phyloP scores from a whole-genome alignment of 139 green algal genomes.

The Coelastrella sp. region DNA sequence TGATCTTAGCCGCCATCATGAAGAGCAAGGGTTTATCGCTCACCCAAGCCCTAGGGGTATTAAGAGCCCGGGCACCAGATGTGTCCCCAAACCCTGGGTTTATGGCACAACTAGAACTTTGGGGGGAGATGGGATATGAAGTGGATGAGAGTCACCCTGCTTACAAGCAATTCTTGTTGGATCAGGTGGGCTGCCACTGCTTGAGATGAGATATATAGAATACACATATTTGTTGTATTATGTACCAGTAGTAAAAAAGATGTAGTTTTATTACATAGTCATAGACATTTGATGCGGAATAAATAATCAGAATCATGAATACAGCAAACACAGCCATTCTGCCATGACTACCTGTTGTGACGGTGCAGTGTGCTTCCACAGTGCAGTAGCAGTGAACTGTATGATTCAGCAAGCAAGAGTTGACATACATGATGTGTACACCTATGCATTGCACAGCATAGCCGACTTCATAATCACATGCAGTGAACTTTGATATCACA shows the following conservation, averaged over 20 bases:
- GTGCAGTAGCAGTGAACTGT: too few relatives aligned
- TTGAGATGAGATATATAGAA: too few relatives aligned
- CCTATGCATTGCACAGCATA: too few relatives aligned
- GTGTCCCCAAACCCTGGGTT: constrained; percentile 80
- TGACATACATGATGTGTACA: too few relatives aligned
- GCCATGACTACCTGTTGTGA: too few relatives aligned
- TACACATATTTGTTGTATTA: too few relatives aligned
- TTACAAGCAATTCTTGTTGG: constrained; percentile 73
- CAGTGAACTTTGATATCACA: too few relatives aligned
- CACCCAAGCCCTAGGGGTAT: neutral
- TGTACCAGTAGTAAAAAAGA: neutral
- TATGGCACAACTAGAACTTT: constrained; percentile 79
- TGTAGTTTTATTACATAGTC: neutral
- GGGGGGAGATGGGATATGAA: constrained; percentile 66
- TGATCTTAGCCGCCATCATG: constrained; percentile 67
- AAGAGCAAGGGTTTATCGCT: constrained; percentile 22
- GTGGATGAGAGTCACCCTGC: constrained; percentile 68
- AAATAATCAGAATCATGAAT: too few relatives aligned
- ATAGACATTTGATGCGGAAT: neutral
- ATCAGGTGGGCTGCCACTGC: neutral
- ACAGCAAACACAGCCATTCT: too few relatives aligned
- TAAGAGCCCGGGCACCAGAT: constrained; percentile 42
- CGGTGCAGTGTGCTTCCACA: too few relatives aligned
- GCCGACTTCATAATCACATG: too few relatives aligned
- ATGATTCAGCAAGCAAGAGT: too few relatives aligned